phyloP scores from a whole-genome alignment of 176 grass and related monocot species.

The Pharus latifolius region DNA sequence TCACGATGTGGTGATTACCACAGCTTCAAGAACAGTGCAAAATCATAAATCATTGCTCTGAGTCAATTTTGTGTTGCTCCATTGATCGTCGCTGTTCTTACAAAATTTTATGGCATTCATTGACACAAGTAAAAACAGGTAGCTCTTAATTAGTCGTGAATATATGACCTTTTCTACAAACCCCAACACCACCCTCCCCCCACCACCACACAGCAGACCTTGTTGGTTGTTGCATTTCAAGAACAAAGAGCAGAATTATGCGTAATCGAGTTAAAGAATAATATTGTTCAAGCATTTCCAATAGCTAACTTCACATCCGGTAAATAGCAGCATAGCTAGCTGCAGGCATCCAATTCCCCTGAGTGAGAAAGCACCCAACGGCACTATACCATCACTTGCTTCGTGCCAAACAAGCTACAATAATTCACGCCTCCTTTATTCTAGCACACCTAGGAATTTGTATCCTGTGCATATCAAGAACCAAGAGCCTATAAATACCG shows the following conservation, averaged over 20 bases:
- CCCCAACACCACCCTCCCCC: no score
- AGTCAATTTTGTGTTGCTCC: not conserved
- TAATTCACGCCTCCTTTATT: constrained; percentile 76
- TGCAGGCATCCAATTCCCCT: constrained; percentile 47
- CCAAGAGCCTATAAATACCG: constrained; percentile 57
- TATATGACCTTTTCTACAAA: no score
- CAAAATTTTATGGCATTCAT: no score
- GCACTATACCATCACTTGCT: constrained; percentile 24
- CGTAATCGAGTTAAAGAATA: constrained; percentile 14
- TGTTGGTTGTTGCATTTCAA: no score
- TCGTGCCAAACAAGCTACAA: constrained; percentile 45
- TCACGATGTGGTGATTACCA: not conserved
- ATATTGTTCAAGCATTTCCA: constrained; percentile 8
- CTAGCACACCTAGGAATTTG: constrained; percentile 22
- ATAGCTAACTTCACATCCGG: constrained; percentile 33
- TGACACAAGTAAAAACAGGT: no score
- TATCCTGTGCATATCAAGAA: constrained; percentile 5
- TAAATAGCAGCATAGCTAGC: constrained; percentile 6
- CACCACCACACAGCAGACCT: no score
- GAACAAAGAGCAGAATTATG: not conserved
- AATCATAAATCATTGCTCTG: not conserved
- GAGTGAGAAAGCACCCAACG: constrained; percentile 1
- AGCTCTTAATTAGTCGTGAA: no score
- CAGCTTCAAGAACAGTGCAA: not conserved
- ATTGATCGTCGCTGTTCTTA: no score